phyloP scores from a whole-genome alignment of 805 yeast species.

The Candida insectorum region DNA sequence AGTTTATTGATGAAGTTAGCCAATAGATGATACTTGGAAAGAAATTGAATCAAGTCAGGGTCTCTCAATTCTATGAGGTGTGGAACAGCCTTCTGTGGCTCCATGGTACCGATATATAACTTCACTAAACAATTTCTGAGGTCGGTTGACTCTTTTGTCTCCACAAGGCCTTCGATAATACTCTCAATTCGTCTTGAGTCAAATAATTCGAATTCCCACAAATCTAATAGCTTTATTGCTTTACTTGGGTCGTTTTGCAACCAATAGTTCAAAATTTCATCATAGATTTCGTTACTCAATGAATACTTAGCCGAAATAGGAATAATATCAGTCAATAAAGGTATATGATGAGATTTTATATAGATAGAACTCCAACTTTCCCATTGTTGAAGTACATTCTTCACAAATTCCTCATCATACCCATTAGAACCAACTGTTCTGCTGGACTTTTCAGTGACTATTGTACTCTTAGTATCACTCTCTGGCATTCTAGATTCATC shows the following conservation, averaged over 20 bases:
- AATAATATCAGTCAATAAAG: slow-evolving; percentile 46
- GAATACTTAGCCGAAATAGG: slow-evolving; percentile 48
- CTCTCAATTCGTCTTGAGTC: slow-evolving; percentile 42
- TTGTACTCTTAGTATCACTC: slow-evolving; percentile 30
- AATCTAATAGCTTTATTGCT: slow-evolving; percentile 41
- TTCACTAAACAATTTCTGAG: slow-evolving; percentile 47
- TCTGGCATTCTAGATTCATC: slow-evolving; percentile 21
- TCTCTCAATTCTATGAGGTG: slow-evolving; percentile 61
- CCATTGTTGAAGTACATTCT: slow-evolving; percentile 51
- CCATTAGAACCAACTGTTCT: slow-evolving; percentile 14
- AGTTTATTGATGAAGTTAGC: slow-evolving; percentile 44
- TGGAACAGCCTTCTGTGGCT: slow-evolving; percentile 59
- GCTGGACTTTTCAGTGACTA: slow-evolving; percentile 16
- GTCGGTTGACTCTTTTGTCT: slow-evolving; percentile 14
- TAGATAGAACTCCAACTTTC: slow-evolving; percentile 56
- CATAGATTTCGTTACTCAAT: slow-evolving; percentile 23
- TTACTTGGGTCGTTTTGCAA: slow-evolving; percentile 23
- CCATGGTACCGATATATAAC: slow-evolving; percentile 54
- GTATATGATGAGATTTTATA: slow-evolving; percentile 43
- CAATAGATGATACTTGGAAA: slow-evolving; percentile 63
- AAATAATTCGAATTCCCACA: slow-evolving; percentile 60
- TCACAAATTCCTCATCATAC: slow-evolving; percentile 16
- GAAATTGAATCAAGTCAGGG: slow-evolving; percentile 49
- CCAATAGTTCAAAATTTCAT: slow-evolving; percentile 49
- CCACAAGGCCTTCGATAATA: slow-evolving; percentile 45